phyloP scores from a whole-genome alignment of 2,329 filamentous ascomycete species.

The Hypoxylon sp. region DNA sequence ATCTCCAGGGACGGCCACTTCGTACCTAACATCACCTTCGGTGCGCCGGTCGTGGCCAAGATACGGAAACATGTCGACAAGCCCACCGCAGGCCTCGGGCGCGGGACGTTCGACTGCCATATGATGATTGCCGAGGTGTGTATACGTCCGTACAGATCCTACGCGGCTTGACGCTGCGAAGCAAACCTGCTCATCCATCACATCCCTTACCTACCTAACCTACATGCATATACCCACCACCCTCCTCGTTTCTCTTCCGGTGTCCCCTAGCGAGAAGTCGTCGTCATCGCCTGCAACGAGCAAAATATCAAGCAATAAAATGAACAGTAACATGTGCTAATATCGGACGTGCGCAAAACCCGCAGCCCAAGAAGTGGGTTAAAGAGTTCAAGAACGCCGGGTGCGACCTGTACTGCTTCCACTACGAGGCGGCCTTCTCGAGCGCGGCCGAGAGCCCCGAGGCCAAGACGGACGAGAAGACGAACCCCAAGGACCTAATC shows the following conservation, averaged over 20 bases:
- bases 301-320: not conserved
- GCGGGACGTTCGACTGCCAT: constrained; percentile 98
- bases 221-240: not conserved
- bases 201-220: not conserved
- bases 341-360: not conserved
- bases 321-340: not conserved
- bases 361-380: constrained; percentile 96
- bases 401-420: constrained; percentile 99
- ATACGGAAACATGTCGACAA: constrained; percentile 87
- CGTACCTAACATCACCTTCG: constrained; percentile 98
- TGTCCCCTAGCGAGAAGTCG: not conserved
- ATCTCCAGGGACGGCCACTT: constrained; percentile 91
- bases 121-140: constrained; percentile 99
- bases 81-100: constrained; percentile 75
- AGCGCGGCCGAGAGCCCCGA: constrained; percentile 85
- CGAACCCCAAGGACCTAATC: constrained; percentile 86
- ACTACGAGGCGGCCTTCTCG: constrained; percentile 96
- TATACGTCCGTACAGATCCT: not conserved
- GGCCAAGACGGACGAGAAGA: constrained; percentile 74
- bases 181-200: not conserved
- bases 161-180: not conserved
- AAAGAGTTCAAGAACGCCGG: constrained; percentile 93
- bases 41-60: constrained; percentile 93
- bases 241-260: not conserved
- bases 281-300: not conserved